Base-by-base conservation (phyloP, 2,329 filamentous ascomycete species). In the Phialophora chinensis region DNA sequence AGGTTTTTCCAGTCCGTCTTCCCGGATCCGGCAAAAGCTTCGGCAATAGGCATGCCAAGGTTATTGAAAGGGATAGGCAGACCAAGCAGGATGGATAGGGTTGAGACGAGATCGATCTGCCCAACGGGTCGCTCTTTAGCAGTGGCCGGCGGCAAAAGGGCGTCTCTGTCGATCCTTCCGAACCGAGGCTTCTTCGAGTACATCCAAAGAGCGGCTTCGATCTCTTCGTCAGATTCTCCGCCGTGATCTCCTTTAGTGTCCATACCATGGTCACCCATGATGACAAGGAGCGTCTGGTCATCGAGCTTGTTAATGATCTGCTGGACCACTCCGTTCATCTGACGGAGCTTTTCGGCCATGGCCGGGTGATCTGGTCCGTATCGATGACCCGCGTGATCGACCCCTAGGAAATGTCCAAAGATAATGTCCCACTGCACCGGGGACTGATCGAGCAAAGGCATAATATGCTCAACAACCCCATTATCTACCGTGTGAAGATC, bases 221-320 rank as follows among this genome's bases (percentile, higher is more conserved):
- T 87, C 77, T 99, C 95, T 70, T 98, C 93, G 72, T 97, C 92
- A 35, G 94, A 97, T 81, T 99, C 95, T 62, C 95, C 95, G n/a
- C 95, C 95, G 75, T 99, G 95, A 72, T 99, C 95, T 20, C 95
- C 95, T 80, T 99, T 98, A 67, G 87, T 83, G 77, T 99, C 95
- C 95, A 99, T 99, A 11, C 95, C 95, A 75, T 99, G 95, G 76
- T 99, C 95, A n/a, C 95, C 95, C 92, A 99, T 96, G 14, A 99
- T 91, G 23, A 99, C 88, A 42, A 99, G 82, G 25, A 99, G 82
- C 0, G 95, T 99, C 63, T 92, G 82, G 61, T 97, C 90, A 73
- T 97, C 94, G 20, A 99, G 82, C 3, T 82, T 82, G 0, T 86
- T 82, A 2, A 91, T 88, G 62, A 98, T 83, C 29, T 90, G 84